Evolutionary conservation across 768 basidiomycete genomes (phyloP).

Genomic region (Suillus decipiens): DNA sequence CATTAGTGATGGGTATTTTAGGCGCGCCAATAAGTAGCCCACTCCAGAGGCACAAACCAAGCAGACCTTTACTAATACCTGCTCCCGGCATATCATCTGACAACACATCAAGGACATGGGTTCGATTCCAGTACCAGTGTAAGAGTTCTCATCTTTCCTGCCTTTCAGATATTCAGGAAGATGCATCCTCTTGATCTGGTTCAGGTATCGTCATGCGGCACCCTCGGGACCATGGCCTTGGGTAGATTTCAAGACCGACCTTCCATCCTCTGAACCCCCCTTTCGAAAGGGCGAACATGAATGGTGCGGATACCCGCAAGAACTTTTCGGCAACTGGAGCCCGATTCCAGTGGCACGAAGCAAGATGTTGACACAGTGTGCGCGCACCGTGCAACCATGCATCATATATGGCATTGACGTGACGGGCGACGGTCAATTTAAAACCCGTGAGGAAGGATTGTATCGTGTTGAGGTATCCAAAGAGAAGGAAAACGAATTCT

Average conservation of each 20-base stretch:
- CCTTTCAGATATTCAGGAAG: background rate
- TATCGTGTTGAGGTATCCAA: too few species aligned
- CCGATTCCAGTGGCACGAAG: conserved; percentile 39
- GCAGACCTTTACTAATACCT: too few species aligned
- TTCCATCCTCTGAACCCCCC: conserved; percentile 11
- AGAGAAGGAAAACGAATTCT: conserved; percentile 17
- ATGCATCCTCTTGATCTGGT: background rate
- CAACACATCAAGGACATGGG: background rate
- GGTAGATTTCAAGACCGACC: conserved; percentile 36
- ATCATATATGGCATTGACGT: background rate
- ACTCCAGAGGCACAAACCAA: background rate
- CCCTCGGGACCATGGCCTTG: conserved; percentile 47
- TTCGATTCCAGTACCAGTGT: conserved; percentile 1
- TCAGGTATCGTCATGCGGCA: conserved; percentile 38
- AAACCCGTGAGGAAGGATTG: conserved; percentile 1
- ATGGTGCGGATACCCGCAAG: conserved; percentile 49
- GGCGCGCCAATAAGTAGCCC: background rate
- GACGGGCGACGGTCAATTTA: conserved; percentile 14
- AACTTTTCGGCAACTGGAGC: conserved; percentile 59
- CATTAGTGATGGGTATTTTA: background rate
- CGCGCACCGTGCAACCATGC: background rate
- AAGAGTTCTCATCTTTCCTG: background rate
- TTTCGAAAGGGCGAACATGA: background rate
- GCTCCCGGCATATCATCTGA: too few species aligned
- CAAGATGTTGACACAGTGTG: conserved; percentile 25